Conservation (phyloP, 225 moss, liverwort and hornwort genomes). For the Pleurozium schreberi region DNA sequence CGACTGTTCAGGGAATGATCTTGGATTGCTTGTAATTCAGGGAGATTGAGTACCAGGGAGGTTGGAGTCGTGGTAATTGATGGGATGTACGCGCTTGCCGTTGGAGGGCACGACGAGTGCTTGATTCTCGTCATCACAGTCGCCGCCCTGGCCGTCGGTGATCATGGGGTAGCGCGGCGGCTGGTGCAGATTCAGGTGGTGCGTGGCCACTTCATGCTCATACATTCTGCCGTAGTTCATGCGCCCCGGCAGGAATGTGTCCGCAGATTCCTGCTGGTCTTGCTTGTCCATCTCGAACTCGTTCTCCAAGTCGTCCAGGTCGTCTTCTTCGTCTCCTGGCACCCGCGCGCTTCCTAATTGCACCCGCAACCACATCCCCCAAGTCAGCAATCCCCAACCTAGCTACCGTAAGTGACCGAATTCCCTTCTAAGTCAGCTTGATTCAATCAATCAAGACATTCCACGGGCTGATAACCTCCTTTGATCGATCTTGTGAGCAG, state of each 20-base stretch:
- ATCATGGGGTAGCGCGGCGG: constrained; percentile 75
- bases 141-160: constrained; percentile 71
- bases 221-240: constrained; percentile 76
- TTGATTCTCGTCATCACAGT: constrained; percentile 57
- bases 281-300: constrained; percentile 87
- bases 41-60: constrained; percentile 35
- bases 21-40: background rate
- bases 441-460: background rate
- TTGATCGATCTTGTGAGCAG: too few relatives aligned
- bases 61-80: constrained; percentile 69
- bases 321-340: constrained; percentile 88
- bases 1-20: background rate
- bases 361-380: background rate
- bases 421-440: background rate
- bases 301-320: constrained; percentile 60
- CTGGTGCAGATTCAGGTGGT: constrained; percentile 59
- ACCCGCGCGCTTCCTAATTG: constrained; percentile 74
- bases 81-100: constrained; percentile 75
- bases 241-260: constrained; percentile 65
- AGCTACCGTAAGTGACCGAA: background rate
- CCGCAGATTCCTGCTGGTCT: constrained; percentile 39
- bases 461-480: background rate
- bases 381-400: background rate
- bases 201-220: constrained; percentile 63
- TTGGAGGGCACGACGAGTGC: constrained; percentile 81